Conservation (phyloP, 768 basidiomycete species). For the Xerocomellus dryophilus region DNA sequence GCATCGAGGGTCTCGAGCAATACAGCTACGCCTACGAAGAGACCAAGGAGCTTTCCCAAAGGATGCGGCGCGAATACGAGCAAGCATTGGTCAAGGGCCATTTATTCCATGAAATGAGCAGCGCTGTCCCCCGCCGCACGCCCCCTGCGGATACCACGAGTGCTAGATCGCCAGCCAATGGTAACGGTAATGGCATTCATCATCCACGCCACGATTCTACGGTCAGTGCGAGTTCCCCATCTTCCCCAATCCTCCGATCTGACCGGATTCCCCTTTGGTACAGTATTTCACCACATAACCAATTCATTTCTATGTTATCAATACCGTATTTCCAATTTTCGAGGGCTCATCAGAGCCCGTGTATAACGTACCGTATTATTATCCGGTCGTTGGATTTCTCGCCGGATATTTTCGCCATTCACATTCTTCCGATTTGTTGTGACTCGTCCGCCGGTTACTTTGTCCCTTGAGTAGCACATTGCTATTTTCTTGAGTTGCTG, state of each 20-base stretch:
- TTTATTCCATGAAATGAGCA: conserved; percentile 42
- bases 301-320: conserved; percentile 20
- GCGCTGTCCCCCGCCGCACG: conserved; percentile 28
- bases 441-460: neutral
- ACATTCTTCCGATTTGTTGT: conserved; percentile 3
- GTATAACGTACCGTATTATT: conserved; percentile 29
- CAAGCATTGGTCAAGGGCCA: conserved; percentile 38
- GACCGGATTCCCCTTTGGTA: neutral
- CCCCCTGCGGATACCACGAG: conserved; percentile 16
- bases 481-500: conserved; percentile 14
- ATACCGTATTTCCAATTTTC: conserved; percentile 22
- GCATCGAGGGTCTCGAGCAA: conserved; percentile 82
- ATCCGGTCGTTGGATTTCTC: conserved; percentile 12
- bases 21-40: conserved; percentile 88
- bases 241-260: conserved; percentile 3
- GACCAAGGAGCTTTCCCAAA: conserved; percentile 70
- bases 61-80: conserved; percentile 53
- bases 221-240: conserved; percentile 6
- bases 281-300: conserved; percentile 29
- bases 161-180: conserved; percentile 12
- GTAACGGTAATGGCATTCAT: conserved; percentile 19
- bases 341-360: conserved; percentile 11
- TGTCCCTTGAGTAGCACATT: conserved; percentile 9
- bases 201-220: conserved; percentile 20
- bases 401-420: conserved; percentile 10